Conservation (phyloP, 208 protist species). For the Crithidia brevicula region DNA sequence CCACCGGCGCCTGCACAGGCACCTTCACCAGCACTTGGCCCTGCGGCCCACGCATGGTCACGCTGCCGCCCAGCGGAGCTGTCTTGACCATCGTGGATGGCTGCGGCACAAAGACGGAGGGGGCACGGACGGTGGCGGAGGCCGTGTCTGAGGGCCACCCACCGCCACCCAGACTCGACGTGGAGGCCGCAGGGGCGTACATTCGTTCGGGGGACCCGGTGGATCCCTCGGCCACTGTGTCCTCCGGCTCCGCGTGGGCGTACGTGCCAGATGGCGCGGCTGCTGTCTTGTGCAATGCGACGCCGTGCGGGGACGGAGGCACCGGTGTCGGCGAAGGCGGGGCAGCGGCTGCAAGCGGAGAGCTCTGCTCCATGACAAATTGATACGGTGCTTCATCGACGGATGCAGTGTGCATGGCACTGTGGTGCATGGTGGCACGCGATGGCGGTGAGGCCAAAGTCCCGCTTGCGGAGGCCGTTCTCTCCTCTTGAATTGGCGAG, state of each 20-base stretch:
- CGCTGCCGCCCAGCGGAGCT: background rate
- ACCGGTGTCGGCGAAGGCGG: too few relatives aligned
- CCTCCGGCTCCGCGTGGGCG: background rate
- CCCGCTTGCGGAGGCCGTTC: background rate
- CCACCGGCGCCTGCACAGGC: constrained; percentile 1
- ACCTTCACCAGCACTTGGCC: constrained; percentile 8
- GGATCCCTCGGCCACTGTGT: background rate
- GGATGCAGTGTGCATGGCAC: too few relatives aligned
- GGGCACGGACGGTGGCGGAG: constrained; percentile 4
- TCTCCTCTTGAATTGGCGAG: background rate
- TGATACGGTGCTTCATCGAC: too few relatives aligned
- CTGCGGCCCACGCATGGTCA: constrained; percentile 3
- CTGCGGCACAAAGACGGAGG: background rate
- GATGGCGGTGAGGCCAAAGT: background rate
- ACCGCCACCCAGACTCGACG: constrained; percentile 18
- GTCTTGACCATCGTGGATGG: background rate
- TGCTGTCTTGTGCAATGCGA: too few relatives aligned
- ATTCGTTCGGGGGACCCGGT: constrained; percentile 27
- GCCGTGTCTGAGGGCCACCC: constrained; percentile 18
- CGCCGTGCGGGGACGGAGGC: too few relatives aligned
- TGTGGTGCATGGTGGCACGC: background rate
- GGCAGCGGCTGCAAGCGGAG: too few relatives aligned
- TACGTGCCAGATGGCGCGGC: background rate
- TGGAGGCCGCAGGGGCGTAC: constrained; percentile 16
- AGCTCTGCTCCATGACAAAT: too few relatives aligned